These are phyloP conservation scores for Meyerozyma elateridarum DNA, from an alignment of 1,139 yeast genomes.

Conservation along the genomic window DNA sequence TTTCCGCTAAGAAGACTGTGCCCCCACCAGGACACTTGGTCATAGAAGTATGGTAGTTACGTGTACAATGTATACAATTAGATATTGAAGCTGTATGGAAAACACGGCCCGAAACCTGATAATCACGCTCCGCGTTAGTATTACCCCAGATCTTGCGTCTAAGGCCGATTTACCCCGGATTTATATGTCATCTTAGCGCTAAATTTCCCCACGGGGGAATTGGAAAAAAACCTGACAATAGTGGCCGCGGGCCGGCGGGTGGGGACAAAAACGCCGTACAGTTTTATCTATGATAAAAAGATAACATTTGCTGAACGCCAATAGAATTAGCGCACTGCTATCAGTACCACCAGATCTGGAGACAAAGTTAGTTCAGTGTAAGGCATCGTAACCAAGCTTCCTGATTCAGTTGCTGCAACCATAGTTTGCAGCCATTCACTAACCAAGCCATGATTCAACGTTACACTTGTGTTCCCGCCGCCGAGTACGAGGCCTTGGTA, in stretches of 20 bases:
- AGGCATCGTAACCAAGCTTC: conserved; percentile 2
- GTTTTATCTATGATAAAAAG: background rate
- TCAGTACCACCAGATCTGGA: conserved; percentile 1
- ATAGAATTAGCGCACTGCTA: conserved; percentile 2
- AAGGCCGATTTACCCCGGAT: background rate
- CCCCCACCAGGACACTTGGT: too few relatives aligned
- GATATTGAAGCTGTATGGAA: too few relatives aligned
- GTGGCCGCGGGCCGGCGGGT: conserved; percentile 3
- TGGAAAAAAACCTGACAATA: too few relatives aligned
- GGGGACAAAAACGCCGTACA: conserved; percentile 4
- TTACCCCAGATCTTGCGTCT: too few relatives aligned
- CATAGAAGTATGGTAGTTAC: too few relatives aligned
- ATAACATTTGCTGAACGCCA: conserved; percentile 3
- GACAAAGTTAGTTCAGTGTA: background rate
- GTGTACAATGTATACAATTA: too few relatives aligned
- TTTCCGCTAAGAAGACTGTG: too few relatives aligned
- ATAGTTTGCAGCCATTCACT: conserved; percentile 5
- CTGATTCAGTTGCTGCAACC: too few relatives aligned
- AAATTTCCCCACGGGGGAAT: conserved; percentile 4
- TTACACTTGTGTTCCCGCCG: conserved; percentile 31
- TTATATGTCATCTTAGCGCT: conserved; percentile 2
- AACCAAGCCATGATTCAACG: conserved; percentile 27
- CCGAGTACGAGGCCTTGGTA: conserved; percentile 31
- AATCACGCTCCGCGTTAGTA: too few relatives aligned
- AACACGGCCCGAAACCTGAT: too few relatives aligned